phyloP scores from a whole-genome alignment of 345 rosid species.

The Combretum micranthum region DNA sequence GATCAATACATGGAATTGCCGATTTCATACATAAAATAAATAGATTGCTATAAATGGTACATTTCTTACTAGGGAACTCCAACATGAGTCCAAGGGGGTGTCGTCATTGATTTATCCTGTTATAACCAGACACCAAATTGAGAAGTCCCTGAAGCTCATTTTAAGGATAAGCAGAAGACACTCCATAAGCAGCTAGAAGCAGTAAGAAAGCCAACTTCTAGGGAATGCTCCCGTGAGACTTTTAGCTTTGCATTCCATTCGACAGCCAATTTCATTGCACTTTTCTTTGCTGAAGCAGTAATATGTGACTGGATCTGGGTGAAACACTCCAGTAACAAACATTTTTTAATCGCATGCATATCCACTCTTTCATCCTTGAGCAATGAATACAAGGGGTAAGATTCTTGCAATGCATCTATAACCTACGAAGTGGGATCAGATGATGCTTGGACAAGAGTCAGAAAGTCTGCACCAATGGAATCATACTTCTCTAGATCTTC shows the following conservation, averaged over 20 bases:
- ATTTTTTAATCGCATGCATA: slow-evolving; percentile 20
- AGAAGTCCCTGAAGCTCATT: slow-evolving; percentile 18
- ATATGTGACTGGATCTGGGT: slow-evolving; percentile 17
- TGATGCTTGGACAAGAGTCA: slow-evolving; percentile 15
- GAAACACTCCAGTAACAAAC: slow-evolving; percentile 37
- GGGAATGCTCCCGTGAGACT: slow-evolving; percentile 13
- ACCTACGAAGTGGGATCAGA: slow-evolving; percentile 44
- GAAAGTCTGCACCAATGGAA: slow-evolving; percentile 18
- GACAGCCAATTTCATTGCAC: slow-evolving; percentile 29
- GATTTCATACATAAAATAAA: too few species aligned
- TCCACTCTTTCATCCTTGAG: slow-evolving; percentile 12
- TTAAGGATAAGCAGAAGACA: slow-evolving; percentile 21
- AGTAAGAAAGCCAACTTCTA: slow-evolving; percentile 30
- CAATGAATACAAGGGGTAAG: slow-evolving; percentile 19
- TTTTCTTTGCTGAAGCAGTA: slow-evolving; percentile 15
- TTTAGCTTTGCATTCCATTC: slow-evolving; percentile 32
- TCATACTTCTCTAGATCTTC: slow-evolving; percentile 19
- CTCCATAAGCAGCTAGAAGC: slow-evolving; percentile 28
- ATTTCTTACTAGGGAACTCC: slow-evolving; percentile 11
- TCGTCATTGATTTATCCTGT: slow-evolving; percentile 14
- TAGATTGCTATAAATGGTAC: too few species aligned
- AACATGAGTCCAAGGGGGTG: slow-evolving; percentile 22
- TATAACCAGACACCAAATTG: slow-evolving; percentile 15
- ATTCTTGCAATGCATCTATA: slow-evolving; percentile 34
- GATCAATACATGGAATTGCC: too few species aligned